Evolutionary conservation across 2,329 filamentous ascomycete genomes (phyloP).

Genomic region (Colletotrichum sp.): DNA sequence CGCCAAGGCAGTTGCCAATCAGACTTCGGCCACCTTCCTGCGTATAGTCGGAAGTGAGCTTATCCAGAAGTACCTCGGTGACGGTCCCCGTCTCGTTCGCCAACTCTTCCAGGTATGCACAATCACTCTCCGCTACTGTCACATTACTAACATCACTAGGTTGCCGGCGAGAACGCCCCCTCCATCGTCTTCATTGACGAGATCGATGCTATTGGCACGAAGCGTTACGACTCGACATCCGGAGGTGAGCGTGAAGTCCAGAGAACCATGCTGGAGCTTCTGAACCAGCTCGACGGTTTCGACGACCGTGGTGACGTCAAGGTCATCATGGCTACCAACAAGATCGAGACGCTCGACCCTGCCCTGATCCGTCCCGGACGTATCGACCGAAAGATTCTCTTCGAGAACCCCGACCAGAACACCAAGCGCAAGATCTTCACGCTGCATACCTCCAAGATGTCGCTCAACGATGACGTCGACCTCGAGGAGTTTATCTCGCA

Average conservation of each 20-base stretch:
- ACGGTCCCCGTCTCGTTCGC: constrained; percentile 91
- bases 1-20: constrained; percentile 98
- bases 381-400: constrained; percentile 96
- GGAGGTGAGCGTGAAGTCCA: constrained; percentile 97
- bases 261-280: constrained; percentile 96
- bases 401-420: constrained; percentile 76
- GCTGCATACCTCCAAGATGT: constrained; percentile 99
- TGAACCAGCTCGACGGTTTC: constrained; percentile 98
- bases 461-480: constrained; percentile 92
- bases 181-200: constrained; percentile 99
- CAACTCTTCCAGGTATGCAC: constrained; percentile 83
- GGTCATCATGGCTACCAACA: constrained; percentile 99
- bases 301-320: constrained; percentile 99
- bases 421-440: constrained; percentile 98
- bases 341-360: constrained; percentile 97
- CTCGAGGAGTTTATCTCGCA: constrained; percentile 98
- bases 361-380: constrained; percentile 95
- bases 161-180: constrained; percentile 93
- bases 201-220: constrained; percentile 98
- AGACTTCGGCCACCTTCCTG: constrained; percentile 97
- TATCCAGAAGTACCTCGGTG: constrained; percentile 97
- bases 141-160: constrained; percentile 48
- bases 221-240: constrained; percentile 96
- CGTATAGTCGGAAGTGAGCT: constrained; percentile 98
- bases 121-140: too few species aligned